Conservation (phyloP, 805 yeast species). For the Tetrapisispora nanseiensis region DNA sequence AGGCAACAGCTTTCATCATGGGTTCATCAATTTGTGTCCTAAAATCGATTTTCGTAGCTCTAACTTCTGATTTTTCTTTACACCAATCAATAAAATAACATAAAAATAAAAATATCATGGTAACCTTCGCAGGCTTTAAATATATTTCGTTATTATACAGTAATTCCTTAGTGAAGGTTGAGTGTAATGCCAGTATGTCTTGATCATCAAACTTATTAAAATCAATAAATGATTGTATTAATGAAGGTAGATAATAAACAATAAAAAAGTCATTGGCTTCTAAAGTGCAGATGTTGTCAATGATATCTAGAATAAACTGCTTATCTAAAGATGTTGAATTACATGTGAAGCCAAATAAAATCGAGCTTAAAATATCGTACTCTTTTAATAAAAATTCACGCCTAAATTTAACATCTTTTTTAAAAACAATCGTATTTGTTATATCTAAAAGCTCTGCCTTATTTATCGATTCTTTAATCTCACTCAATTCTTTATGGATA, state of each 20-base stretch:
- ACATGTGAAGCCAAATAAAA: conserved; percentile 43
- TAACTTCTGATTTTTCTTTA: conserved; percentile 34
- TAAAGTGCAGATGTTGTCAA: conserved; percentile 39
- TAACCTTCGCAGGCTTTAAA: conserved; percentile 39
- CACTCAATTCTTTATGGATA: conserved; percentile 47
- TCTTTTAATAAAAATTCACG: conserved; percentile 53
- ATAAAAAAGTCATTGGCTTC: conserved; percentile 54
- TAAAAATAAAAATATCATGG: conserved; percentile 42
- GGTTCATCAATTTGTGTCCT: conserved; percentile 48
- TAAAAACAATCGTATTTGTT: conserved; percentile 35
- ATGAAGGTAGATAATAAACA: conserved; percentile 54
- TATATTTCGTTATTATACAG: conserved; percentile 34
- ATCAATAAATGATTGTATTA: conserved; percentile 37
- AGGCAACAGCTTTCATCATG: conserved; percentile 45
- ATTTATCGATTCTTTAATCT: conserved; percentile 43
- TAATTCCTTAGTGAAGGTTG: conserved; percentile 30
- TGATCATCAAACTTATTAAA: conserved; percentile 30
- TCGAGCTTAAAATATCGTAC: conserved; percentile 64
- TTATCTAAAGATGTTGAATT: conserved; percentile 29
- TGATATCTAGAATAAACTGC: conserved; percentile 30
- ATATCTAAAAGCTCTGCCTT: conserved; percentile 46
- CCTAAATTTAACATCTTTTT: conserved; percentile 44
- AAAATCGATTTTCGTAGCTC: conserved; percentile 43
- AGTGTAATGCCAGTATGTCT: conserved; percentile 33
- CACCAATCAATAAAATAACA: conserved; percentile 61